Evolutionary conservation across 495 filamentous ascomycete species (phyloP).

Genomic region (Echria macrotheca): DNA sequence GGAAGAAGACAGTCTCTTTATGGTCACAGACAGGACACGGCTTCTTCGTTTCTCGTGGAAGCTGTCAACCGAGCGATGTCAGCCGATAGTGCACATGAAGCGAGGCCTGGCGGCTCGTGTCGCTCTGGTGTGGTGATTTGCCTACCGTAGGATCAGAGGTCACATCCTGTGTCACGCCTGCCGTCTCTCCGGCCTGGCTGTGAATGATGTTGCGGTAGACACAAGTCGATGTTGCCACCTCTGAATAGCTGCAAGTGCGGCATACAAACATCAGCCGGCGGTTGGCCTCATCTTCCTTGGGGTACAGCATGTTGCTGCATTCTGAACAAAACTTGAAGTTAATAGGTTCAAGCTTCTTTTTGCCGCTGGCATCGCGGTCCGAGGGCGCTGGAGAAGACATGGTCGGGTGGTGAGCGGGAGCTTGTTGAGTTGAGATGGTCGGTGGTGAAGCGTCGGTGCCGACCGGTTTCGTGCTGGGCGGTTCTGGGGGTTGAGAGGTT

Average conservation of each 20-base stretch:
- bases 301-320: conserved; percentile 98
- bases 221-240: conserved; percentile 76
- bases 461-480: too few species aligned
- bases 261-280: conserved; percentile 57
- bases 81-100: conserved; percentile 13
- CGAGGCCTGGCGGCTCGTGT: neutral
- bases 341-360: conserved; percentile 66
- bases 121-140: neutral
- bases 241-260: conserved; percentile 85
- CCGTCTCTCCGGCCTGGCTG: conserved; percentile 86
- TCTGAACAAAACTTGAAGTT: conserved; percentile 96
- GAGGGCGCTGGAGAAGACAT: conserved; percentile 60
- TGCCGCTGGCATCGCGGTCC: conserved; percentile 39
- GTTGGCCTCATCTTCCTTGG: conserved; percentile 72
- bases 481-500: neutral
- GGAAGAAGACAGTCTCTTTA: conserved; percentile 91
- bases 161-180: conserved; percentile 95
- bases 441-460: too few species aligned
- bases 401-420: neutral
- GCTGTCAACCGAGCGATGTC: conserved; percentile 55
- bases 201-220: conserved; percentile 89
- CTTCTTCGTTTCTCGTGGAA: conserved; percentile 77
- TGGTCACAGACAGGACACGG: conserved; percentile 80
- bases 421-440: neutral
- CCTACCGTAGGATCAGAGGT: conserved; percentile 92